Conservation (phyloP, 441 rosid species). For the Mallotus japonicus region DNA sequence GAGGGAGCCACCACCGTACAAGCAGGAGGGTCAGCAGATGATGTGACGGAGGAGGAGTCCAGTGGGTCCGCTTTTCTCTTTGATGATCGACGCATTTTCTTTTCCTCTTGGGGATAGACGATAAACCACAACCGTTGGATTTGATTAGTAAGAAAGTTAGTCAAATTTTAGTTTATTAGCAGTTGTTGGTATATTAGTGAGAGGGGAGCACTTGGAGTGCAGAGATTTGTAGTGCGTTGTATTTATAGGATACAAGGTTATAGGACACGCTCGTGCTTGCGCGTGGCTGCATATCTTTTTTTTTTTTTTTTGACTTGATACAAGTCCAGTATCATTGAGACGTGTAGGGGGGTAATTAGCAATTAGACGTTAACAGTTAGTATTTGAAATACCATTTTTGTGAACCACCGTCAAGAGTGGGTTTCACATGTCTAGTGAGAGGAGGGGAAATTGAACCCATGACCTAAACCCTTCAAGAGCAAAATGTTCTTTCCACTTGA, state of each 20-base stretch:
- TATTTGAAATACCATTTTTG: too few species aligned
- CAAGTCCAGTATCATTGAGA: too few species aligned
- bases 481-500: too few species aligned
- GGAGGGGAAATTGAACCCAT: too few species aligned
- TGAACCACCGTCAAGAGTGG: too few species aligned
- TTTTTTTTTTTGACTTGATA: too few species aligned
- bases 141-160: constrained; percentile 18
- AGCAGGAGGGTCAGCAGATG: constrained; percentile 32
- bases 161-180: neutral
- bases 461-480: too few species aligned
- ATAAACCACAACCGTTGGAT: constrained; percentile 28
- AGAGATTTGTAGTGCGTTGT: neutral
- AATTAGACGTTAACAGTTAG: too few species aligned
- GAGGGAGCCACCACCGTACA: constrained; percentile 21
- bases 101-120: neutral
- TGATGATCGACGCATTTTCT: constrained; percentile 38
- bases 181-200: too few species aligned
- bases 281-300: neutral
- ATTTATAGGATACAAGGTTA: neutral
- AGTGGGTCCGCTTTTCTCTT: constrained; percentile 48
- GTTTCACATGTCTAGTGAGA: too few species aligned
- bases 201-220: too few species aligned
- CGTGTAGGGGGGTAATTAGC: too few species aligned
- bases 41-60: constrained; percentile 32
- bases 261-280: neutral